Conservation (phyloP, 768 basidiomycete genomes). For the Multifurca ochricompacta region DNA sequence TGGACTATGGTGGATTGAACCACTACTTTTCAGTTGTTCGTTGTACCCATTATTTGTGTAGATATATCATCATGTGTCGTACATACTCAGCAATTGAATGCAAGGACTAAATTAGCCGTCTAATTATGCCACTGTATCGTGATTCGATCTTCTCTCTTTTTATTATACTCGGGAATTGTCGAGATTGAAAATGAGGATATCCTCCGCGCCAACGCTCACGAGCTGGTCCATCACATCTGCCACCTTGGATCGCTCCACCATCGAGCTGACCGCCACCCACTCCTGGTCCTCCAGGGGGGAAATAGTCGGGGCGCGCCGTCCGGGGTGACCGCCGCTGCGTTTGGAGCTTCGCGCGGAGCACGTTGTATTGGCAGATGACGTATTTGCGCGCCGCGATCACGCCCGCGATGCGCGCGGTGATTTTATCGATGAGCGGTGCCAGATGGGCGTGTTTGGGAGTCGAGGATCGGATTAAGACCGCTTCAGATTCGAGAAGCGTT, state of each 20-base stretch:
- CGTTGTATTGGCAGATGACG: constrained; percentile 89
- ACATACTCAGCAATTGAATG: background rate
- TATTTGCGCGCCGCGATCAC: constrained; percentile 84
- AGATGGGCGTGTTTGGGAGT: constrained; percentile 55
- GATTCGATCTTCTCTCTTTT: background rate
- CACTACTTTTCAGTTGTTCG: background rate
- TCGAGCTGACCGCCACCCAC: constrained; percentile 89
- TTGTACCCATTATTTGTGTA: constrained; percentile 3
- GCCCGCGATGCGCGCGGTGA: constrained; percentile 85
- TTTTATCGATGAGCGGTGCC: constrained; percentile 60
- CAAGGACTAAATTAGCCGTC: background rate
- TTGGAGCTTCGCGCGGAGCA: constrained; percentile 55
- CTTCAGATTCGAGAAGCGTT: constrained; percentile 79
- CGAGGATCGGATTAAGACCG: constrained; percentile 83
- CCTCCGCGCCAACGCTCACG: constrained; percentile 77
- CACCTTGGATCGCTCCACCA: constrained; percentile 78
- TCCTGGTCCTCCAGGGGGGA: constrained; percentile 70
- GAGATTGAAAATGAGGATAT: constrained; percentile 81
- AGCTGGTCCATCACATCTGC: constrained; percentile 89
- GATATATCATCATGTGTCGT: background rate
- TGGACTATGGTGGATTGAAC: no score
- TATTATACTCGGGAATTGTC: constrained; percentile 86
- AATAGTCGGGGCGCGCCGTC: constrained; percentile 83
- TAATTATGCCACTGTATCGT: background rate
- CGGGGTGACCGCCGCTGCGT: constrained; percentile 76